phyloP scores from a whole-genome alignment of 2,329 filamentous ascomycete species.

The Penicillium sp. region DNA sequence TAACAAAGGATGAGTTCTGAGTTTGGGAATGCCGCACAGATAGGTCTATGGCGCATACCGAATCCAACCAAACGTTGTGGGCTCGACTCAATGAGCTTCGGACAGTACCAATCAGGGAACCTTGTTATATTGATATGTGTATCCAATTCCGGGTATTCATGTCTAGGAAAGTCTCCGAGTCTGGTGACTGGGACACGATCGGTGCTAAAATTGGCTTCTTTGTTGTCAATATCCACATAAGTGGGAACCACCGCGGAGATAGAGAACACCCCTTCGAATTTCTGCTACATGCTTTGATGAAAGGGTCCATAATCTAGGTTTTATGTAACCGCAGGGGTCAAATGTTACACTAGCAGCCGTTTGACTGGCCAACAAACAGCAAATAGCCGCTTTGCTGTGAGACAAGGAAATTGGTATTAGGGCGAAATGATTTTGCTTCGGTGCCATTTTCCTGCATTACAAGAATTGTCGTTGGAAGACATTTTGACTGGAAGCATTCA shows the following conservation, averaged over 20 bases:
- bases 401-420: slow-evolving; percentile 1
- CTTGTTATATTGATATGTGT: background rate
- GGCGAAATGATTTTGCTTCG: background rate
- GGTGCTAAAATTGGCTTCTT: slow-evolving; percentile 15
- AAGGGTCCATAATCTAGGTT: slow-evolving; percentile 1
- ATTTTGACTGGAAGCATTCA: background rate
- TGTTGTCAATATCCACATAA: slow-evolving; percentile 16
- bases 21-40: slow-evolving; percentile 3
- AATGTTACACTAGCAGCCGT: slow-evolving; percentile 9
- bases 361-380: slow-evolving; percentile 2
- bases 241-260: slow-evolving; percentile 2
- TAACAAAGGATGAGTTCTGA: slow-evolving; percentile 4
- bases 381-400: slow-evolving; percentile 5
- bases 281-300: background rate
- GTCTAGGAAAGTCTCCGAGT: background rate
- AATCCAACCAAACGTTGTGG: background rate
- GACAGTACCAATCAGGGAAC: background rate
- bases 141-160: background rate
- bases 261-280: background rate
- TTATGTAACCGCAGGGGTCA: slow-evolving; percentile 8
- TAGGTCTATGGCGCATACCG: background rate
- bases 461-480: background rate
- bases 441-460: no score
- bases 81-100: background rate
- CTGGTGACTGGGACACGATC: slow-evolving; percentile 2